Base-by-base conservation (phyloP, 2,329 filamentous ascomycete genomes). In the Chrysoporthe deuterocubensis region DNA sequence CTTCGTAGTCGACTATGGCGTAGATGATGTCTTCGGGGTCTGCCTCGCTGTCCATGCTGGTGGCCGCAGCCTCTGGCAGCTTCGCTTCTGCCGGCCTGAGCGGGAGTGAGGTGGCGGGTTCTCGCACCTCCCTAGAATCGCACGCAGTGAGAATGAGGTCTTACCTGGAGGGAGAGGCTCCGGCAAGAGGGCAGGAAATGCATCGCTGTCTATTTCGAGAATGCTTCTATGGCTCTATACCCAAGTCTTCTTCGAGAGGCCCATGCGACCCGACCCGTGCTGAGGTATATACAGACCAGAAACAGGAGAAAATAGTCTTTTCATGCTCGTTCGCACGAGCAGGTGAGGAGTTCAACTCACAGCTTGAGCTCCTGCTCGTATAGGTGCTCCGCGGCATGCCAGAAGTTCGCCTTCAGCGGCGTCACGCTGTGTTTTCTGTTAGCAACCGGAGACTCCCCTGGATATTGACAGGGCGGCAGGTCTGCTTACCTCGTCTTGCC, bases 371-470 rank as follows among this genome's bases (percentile, higher is more conserved):
- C 93, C 73, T 85, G 84, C 75, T 89, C 85, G 70, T 89, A 82
- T 73, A 89, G 83, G 69, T 89, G 84, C 69, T 87, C 82, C 50
- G 83, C 80, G 13, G 87, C 85, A 77, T 95, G 93, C 87, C 92
- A 94, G 78, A 97, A 99, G 79, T 97, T 97, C 54, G 95, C 94
- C 78, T 92, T 92, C 72, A 98, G 79, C 16, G 95, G 93, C 4
- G 96, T 97, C 67, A 99, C 89, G 78, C 94, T 97, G 75, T 63
- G 43, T 69, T 40, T 56, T 61, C 59, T 56, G 67, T 65, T 26
- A 32, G 11, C 4, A 16, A 4, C 26, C 26, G 26, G 26, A n/a
- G 6, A 4, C 34, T 57, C 54, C 14, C 14, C 18, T 18, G 7
- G 52, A 56, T 14, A 14, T 60, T n/a, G 37, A 44, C 3, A 2